Evolutionary conservation across 2,329 filamentous ascomycete genomes (phyloP), one percentile per base, ranked within the genome.

Genomic region (Elsinoe perseae): DNA sequence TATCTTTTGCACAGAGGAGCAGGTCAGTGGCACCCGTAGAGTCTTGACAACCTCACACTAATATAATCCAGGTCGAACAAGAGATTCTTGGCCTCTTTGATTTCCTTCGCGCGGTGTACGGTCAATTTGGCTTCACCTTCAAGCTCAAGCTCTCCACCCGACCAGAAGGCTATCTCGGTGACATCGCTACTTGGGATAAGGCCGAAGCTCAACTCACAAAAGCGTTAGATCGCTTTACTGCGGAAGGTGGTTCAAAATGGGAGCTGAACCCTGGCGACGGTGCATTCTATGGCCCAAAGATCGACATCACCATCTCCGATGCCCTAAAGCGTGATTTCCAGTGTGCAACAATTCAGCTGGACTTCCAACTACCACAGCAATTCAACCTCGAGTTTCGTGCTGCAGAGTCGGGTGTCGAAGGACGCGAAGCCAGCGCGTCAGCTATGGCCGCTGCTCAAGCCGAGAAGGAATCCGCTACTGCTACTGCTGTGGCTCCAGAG

Each of bases 201-300:
- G 93, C 93, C 32, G 93, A 98, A 73, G 78, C 76, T 14, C 89
- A 87, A 69, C 79, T 98, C 52, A 85, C 84, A 66, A 79, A 84
- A 59, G 89, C 91, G 16, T 78, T 98, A 50, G 81, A 93, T 62
- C 80, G 84, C 60, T 97, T 96, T 71, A 79, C 82, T 57, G 73
- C 73, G 18, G 70, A 73, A 48, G 76, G 76, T 54, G 81, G 85
- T 59, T 79, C 83, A 30, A 77, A 83, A 61, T 98, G 93, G 93
- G 86, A 89, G 70, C 77, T 95, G 53, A 95, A 97, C 72, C 86
- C 89, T 59, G 93, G 92, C 57, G 93, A 98, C 65, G 93, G 93
- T 68, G 93, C 93, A 54, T 98, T 97, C 75, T 98, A 98, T 71
- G 93, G 93, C 1, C 93, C 93, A 53, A 98, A 98, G 81, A 95